Percentiles rank a stretch among this genome's conserved stretches.
These are phyloP conservation scores for Podospora conica DNA, from an alignment of 495 filamentous ascomycete species.

Conservation along the genomic window DNA sequence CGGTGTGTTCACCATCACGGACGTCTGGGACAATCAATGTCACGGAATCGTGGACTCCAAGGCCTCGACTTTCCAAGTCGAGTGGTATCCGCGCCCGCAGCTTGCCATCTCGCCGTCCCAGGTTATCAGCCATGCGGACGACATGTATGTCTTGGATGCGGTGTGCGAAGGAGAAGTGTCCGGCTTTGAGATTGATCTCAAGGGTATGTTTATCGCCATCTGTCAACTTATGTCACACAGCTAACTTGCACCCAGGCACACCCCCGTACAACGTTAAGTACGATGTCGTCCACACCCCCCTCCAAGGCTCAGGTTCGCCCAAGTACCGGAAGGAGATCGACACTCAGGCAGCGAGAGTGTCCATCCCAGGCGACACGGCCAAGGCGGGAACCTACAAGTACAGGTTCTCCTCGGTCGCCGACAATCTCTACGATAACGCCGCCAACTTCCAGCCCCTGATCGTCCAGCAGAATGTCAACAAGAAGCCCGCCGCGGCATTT, in stretches of 20 bases:
- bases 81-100: conserved; percentile 75
- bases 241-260: conserved; percentile 40
- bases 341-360: conserved; percentile 61
- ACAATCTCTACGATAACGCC: conserved; percentile 76
- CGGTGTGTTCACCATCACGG: conserved; percentile 72
- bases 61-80: conserved; percentile 67
- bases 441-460: conserved; percentile 57
- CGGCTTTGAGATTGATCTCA: conserved; percentile 69
- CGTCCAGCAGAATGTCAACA: conserved; percentile 74
- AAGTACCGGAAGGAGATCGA: conserved; percentile 57
- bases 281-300: conserved; percentile 61
- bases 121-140: conserved; percentile 42
- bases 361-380: conserved; percentile 75
- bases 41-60: conserved; percentile 69
- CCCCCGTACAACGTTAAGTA: conserved; percentile 84
- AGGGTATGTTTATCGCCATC: conserved; percentile 45
- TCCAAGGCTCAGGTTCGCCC: conserved; percentile 54
- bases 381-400: conserved; percentile 80
- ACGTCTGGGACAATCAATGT: conserved; percentile 70
- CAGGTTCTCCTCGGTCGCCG: conserved; percentile 70
- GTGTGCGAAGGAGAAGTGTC: conserved; percentile 95
- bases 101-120: conserved; percentile 60
- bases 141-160: conserved; percentile 60
- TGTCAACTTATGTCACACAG: not conserved
- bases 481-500: conserved; percentile 73